Percentiles rank a stretch among this genome's conserved stretches.
Evolutionary conservation across 169 alveolate species (phyloP).

Genomic region (Plasmodium vinckei): DNA sequence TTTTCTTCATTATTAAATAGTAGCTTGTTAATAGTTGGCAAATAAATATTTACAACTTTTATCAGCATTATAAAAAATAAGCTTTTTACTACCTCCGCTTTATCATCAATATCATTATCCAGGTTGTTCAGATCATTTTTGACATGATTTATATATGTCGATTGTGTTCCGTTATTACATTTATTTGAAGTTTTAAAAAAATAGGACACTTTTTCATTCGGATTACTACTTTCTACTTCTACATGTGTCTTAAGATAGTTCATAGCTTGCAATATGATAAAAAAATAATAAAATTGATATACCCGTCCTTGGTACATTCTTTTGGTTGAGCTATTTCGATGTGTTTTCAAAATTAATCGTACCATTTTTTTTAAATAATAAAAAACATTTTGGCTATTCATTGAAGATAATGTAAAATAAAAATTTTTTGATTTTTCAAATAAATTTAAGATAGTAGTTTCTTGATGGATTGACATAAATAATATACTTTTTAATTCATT

Average conservation of each 20-base stretch:
- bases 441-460: background rate
- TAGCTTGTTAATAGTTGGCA: conserved; percentile 27
- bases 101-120: conserved; percentile 5
- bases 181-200: too few species aligned
- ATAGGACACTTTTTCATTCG: background rate
- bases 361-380: conserved; percentile 17
- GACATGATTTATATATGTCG: too few species aligned
- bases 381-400: conserved; percentile 16
- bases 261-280: conserved; percentile 10
- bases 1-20: conserved; percentile 6
- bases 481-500: conserved; percentile 46
- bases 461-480: conserved; percentile 11
- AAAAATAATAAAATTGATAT: conserved; percentile 27
- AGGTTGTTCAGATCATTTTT: too few species aligned
- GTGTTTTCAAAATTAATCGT: background rate
- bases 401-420: background rate
- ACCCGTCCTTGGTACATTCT: background rate
- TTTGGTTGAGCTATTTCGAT: background rate
- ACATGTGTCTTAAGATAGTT: conserved; percentile 9
- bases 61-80: conserved; percentile 15
- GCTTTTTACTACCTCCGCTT: conserved; percentile 4
- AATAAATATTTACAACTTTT: conserved; percentile 18
- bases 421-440: conserved; percentile 34
- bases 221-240: background rate
- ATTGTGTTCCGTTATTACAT: too few species aligned